Conservation (phyloP, 2,329 filamentous ascomycete genomes). For the Arthrobotrys entomopaga region DNA sequence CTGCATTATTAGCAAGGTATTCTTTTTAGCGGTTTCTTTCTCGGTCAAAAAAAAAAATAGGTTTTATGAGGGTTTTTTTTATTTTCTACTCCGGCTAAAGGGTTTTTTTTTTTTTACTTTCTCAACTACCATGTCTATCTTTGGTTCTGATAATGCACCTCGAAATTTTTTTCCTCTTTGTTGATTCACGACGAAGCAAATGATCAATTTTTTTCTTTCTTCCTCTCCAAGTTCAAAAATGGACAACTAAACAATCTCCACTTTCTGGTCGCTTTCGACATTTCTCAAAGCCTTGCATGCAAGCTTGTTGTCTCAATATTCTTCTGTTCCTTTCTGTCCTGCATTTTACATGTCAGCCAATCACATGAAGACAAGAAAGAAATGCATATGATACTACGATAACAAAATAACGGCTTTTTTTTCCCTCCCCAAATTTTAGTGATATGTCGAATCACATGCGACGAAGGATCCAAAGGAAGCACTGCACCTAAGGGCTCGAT, state of each 20-base stretch:
- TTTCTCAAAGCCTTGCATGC: neutral
- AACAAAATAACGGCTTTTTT: neutral
- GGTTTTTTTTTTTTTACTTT: conserved; percentile 7
- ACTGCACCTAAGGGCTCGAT: too few relatives aligned
- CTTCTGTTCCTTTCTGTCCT: neutral
- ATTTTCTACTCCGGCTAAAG: neutral
- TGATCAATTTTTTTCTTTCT: too few relatives aligned
- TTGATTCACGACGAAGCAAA: too few relatives aligned
- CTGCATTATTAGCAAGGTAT: conserved; percentile 11
- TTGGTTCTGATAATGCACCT: conserved; percentile 1
- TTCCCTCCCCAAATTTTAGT: neutral
- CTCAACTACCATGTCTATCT: conserved; percentile 1
- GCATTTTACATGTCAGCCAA: conserved; percentile 2
- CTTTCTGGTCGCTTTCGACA: neutral
- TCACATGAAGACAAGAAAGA: conserved; percentile 19
- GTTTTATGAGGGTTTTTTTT: neutral
- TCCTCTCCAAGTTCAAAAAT: too few relatives aligned
- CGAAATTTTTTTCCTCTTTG: neutral
- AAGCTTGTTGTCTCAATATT: neutral
- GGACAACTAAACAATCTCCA: conserved; percentile 13
- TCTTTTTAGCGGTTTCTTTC: neutral
- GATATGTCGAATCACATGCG: conserved; percentile 6
- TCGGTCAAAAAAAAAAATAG: neutral
- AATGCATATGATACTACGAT: conserved; percentile 11
- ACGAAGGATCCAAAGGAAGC: neutral